phyloP scores from a whole-genome alignment of 176 grass and related monocot species.

The Zoysia pacifica region DNA sequence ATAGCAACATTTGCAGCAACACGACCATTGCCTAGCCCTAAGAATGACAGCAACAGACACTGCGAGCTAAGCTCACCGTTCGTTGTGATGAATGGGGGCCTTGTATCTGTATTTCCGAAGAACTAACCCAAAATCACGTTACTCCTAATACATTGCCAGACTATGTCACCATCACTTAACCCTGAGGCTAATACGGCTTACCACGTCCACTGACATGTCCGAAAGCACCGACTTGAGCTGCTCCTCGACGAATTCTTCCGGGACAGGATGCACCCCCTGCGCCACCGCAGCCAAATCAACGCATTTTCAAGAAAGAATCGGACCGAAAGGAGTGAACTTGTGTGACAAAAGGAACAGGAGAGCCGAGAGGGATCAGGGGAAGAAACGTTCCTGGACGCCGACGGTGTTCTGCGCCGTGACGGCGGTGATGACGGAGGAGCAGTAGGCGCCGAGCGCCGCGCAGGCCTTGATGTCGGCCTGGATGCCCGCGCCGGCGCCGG shows the following conservation, averaged over 20 bases:
- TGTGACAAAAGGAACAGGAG: too few species aligned
- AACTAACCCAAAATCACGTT: neutral
- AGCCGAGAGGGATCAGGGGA: too few species aligned
- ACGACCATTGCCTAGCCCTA: neutral
- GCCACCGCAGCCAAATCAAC: too few species aligned
- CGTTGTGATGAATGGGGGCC: too few species aligned
- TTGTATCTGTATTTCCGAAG: too few species aligned
- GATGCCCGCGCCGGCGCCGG: slow-evolving; percentile 79
- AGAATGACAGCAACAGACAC: neutral
- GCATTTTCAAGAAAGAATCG: too few species aligned
- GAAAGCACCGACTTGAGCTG: slow-evolving; percentile 84
- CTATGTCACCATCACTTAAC: neutral
- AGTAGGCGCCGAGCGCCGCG: slow-evolving; percentile 81
- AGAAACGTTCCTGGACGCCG: slow-evolving; percentile 73
- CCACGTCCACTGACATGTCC: slow-evolving; percentile 95
- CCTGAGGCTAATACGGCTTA: slow-evolving; percentile 29
- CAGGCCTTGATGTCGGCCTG: slow-evolving; percentile 95
- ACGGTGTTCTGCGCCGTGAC: slow-evolving; percentile 94
- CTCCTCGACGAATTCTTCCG: slow-evolving; percentile 75
- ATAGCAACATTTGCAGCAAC: neutral
- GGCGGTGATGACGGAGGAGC: slow-evolving; percentile 85
- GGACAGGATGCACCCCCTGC: too few species aligned
- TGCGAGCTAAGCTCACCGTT: neutral
- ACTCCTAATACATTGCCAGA: neutral
- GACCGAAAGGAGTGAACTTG: too few species aligned